Evolutionary conservation across 2,329 filamentous ascomycete species (phyloP).

Genomic region (Biscogniauxia sp.): DNA sequence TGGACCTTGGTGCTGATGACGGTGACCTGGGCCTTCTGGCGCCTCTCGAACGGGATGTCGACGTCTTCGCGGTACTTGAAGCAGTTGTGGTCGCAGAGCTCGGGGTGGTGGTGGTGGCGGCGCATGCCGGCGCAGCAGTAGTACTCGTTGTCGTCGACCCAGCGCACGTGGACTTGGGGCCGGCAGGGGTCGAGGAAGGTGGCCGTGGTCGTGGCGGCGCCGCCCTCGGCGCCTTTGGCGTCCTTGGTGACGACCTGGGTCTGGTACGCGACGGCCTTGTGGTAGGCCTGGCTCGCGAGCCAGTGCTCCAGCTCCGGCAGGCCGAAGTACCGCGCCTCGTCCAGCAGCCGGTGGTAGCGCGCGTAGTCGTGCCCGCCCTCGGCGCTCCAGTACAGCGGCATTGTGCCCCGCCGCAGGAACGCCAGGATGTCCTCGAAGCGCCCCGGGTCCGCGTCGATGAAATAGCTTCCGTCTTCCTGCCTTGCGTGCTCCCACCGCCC

Average conservation of each 20-base stretch:
- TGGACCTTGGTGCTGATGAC: conserved; percentile 3
- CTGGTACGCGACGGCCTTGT: conserved; percentile 14
- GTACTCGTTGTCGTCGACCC: conserved; percentile 5
- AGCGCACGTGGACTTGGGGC: conserved; percentile 1
- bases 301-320: conserved; percentile 25
- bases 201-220: not conserved
- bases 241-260: conserved; percentile 3
- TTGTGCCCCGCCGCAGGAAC: conserved; percentile 33
- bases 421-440: conserved; percentile 36
- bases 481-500: conserved; percentile 12
- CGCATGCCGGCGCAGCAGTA: conserved; percentile 1
- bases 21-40: conserved; percentile 3
- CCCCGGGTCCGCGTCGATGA: conserved; percentile 37
- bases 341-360: conserved; percentile 34
- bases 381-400: conserved; percentile 35
- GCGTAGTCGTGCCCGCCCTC: conserved; percentile 33
- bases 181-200: conserved; percentile 1
- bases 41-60: conserved; percentile 1
- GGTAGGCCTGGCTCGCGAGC: conserved; percentile 21
- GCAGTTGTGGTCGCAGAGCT: conserved; percentile 2
- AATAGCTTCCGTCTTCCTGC: conserved; percentile 31
- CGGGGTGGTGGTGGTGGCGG: not conserved
- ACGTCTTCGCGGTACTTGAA: conserved; percentile 5
- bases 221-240: not conserved
- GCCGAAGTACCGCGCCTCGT: conserved; percentile 35